Evolutionary conservation across 179 eudicot genomes (phyloP).

Genomic region (Vitellaria paradoxa): DNA sequence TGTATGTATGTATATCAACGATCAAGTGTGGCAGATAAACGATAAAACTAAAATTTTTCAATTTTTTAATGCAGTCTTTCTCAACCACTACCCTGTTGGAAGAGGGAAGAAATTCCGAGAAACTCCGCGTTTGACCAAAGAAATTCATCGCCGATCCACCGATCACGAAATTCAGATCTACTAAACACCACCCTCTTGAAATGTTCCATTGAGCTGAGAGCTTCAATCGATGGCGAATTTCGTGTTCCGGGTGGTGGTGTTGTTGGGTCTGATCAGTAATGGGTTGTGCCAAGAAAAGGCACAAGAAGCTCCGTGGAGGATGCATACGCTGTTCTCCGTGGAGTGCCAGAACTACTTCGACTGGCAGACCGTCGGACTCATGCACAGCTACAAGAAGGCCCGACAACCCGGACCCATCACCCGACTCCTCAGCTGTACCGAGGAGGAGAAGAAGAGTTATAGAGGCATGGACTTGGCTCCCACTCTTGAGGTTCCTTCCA

Average conservation of each 20-base stretch:
- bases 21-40: not conserved
- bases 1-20: not conserved
- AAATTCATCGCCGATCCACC: not conserved
- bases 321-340: slow-evolving; percentile 90
- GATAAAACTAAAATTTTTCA: not conserved
- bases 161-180: slow-evolving; percentile 14
- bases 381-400: slow-evolving; percentile 79
- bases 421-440: slow-evolving; percentile 90
- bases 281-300: slow-evolving; percentile 30
- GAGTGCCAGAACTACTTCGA: slow-evolving; percentile 95
- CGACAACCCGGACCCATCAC: slow-evolving; percentile 88
- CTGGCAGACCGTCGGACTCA: slow-evolving; percentile 93
- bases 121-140: slow-evolving; percentile 1
- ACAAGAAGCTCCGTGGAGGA: slow-evolving; percentile 53
- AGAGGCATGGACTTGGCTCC: slow-evolving; percentile 90
- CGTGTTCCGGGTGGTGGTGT: slow-evolving; percentile 7
- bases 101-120: not conserved
- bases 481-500: slow-evolving; percentile 91
- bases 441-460: slow-evolving; percentile 62
- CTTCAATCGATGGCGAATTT: slow-evolving; percentile 29
- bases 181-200: slow-evolving; percentile 14
- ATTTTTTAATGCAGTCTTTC: not conserved
- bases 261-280: slow-evolving; percentile 15
- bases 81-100: not conserved
- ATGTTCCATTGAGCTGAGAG: slow-evolving; percentile 11